Conservation (phyloP, 179 eudicot genomes). For the Spergularia azorica region DNA sequence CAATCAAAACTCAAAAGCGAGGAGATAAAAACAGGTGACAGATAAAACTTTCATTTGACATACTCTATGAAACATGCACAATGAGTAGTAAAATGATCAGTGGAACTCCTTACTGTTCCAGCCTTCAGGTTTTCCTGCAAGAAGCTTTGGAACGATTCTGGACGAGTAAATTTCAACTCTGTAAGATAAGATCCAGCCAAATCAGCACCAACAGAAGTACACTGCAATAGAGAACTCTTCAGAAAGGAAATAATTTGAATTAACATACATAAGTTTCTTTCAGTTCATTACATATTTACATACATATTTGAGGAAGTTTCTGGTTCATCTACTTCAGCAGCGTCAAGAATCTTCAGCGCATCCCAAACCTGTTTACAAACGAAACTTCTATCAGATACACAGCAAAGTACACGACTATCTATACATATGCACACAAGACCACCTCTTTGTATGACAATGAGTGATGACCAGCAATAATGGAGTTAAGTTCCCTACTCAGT, state of each 20-base stretch:
- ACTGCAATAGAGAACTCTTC: not conserved
- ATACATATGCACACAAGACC: not conserved
- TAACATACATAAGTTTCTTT: too few species aligned
- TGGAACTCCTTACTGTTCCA: conserved; percentile 49
- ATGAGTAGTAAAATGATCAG: conserved; percentile 5
- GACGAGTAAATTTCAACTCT: conserved; percentile 60
- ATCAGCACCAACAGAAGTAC: not conserved
- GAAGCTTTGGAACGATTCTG: conserved; percentile 42
- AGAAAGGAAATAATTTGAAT: not conserved
- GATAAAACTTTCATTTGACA: too few species aligned
- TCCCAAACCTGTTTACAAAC: conserved; percentile 49
- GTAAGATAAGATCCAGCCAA: conserved; percentile 20
- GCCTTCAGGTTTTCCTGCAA: conserved; percentile 60
- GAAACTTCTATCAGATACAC: conserved; percentile 14
- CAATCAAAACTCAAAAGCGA: too few species aligned
- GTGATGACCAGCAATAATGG: conserved; percentile 47
- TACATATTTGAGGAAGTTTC: conserved; percentile 45
- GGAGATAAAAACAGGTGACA: too few species aligned
- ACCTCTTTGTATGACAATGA: conserved; percentile 56
- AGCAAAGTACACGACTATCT: not conserved
- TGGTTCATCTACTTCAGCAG: conserved; percentile 46
- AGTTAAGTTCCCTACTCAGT: conserved; percentile 44
- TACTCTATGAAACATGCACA: not conserved
- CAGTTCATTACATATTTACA: too few species aligned
- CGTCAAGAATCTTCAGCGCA: conserved; percentile 65